phyloP scores from a whole-genome alignment of 1,284 basidiomycete genomes.

The Polyporus tsugae region DNA sequence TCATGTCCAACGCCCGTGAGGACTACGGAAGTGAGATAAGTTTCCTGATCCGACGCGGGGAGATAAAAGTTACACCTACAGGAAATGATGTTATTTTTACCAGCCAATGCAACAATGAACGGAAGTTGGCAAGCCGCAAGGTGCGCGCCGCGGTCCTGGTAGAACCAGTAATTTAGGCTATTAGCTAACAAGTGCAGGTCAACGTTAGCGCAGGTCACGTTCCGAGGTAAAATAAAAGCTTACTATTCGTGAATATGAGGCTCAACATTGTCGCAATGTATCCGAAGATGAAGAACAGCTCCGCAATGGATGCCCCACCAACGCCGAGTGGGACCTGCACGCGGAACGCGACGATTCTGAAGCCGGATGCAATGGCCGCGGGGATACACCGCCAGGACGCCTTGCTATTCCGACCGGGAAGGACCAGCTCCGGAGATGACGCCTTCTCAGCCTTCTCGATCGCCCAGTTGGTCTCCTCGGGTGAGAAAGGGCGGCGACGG shows the following conservation, averaged over 20 bases:
- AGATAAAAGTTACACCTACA: slow-evolving; percentile 37
- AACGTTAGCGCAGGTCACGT: neutral
- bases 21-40: slow-evolving; percentile 35
- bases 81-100: slow-evolving; percentile 57
- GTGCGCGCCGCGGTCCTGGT: slow-evolving; percentile 49
- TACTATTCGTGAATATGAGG: slow-evolving; percentile 54
- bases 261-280: slow-evolving; percentile 53
- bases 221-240: slow-evolving; percentile 30
- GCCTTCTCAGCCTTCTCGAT: slow-evolving; percentile 33
- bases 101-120: slow-evolving; percentile 53
- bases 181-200: slow-evolving; percentile 31
- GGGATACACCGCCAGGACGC: slow-evolving; percentile 45
- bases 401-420: slow-evolving; percentile 34
- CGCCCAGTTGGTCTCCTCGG: neutral
- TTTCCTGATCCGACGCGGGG: neutral
- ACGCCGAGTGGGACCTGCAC: slow-evolving; percentile 50
- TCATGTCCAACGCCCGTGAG: slow-evolving; percentile 56
- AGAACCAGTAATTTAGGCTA: slow-evolving; percentile 41
- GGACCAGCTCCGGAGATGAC: slow-evolving; percentile 29
- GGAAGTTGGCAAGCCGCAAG: slow-evolving; percentile 52
- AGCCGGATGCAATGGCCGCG: slow-evolving; percentile 46
- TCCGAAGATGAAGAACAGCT: slow-evolving; percentile 51
- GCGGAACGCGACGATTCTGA: slow-evolving; percentile 54
- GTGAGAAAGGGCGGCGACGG: slow-evolving; percentile 6
- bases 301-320: slow-evolving; percentile 47